phyloP scores from a whole-genome alignment of 352 stramenopile species.

The Globisporangium megalacanthum region DNA sequence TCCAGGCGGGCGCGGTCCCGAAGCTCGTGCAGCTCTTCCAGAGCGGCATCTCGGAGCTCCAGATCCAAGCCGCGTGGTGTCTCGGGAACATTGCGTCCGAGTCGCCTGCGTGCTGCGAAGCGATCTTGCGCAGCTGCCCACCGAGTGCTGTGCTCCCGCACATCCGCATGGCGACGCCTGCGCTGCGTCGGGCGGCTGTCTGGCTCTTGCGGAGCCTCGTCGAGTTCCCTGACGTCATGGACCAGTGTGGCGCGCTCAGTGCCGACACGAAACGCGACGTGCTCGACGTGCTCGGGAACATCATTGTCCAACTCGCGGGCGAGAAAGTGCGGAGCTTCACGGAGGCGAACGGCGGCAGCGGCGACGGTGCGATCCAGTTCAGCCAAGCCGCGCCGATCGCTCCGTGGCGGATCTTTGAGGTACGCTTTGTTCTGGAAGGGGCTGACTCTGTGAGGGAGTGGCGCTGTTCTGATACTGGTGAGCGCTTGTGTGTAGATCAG shows the following conservation, averaged over 20 bases:
- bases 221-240: constrained; percentile 76
- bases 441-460: background rate
- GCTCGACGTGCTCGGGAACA: constrained; percentile 62
- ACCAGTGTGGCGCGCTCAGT: constrained; percentile 33
- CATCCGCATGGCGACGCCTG: constrained; percentile 80
- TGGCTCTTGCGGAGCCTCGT: constrained; percentile 84
- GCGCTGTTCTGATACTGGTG: background rate
- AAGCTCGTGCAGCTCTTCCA: constrained; percentile 83
- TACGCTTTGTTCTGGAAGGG: constrained; percentile 10
- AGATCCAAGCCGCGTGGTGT: constrained; percentile 86
- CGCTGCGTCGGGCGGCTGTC: constrained; percentile 64
- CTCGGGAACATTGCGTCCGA: constrained; percentile 83
- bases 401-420: constrained; percentile 83
- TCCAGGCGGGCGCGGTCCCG: constrained; percentile 62
- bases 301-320: constrained; percentile 74
- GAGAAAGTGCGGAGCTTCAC: constrained; percentile 68
- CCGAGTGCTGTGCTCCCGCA: constrained; percentile 68
- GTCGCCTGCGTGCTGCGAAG: constrained; percentile 64
- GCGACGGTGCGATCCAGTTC: constrained; percentile 37
- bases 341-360: constrained; percentile 31
- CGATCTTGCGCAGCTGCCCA: constrained; percentile 66
- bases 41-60: constrained; percentile 80
- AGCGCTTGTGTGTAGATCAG: constrained; percentile 30
- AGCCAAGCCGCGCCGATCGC: constrained; percentile 55
- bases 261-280: constrained; percentile 63